Evolutionary conservation across 805 yeast species (phyloP).

Genomic region (Maudiozyma pseudohumilis): DNA sequence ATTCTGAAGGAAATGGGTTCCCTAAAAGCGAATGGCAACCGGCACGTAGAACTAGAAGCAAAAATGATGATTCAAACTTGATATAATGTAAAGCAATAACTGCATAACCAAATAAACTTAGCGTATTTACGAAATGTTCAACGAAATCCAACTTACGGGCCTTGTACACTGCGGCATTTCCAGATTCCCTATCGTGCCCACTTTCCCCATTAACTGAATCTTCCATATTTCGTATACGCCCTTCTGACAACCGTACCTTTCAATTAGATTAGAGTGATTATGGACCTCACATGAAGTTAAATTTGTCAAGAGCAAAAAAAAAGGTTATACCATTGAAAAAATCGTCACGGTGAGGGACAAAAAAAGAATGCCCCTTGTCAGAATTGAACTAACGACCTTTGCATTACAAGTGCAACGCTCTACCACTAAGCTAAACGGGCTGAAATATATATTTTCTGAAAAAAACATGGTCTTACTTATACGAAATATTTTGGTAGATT

Average conservation of each 20-base stretch:
- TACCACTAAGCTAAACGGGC: constrained; percentile 99
- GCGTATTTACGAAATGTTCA: constrained; percentile 12
- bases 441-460: no score
- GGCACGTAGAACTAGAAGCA: constrained; percentile 26
- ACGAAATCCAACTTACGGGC: constrained; percentile 21
- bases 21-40: constrained; percentile 32
- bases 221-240: no score
- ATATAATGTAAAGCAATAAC: constrained; percentile 19
- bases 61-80: constrained; percentile 21
- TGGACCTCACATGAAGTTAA: no score
- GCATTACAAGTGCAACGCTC: constrained; percentile 99
- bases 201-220: no score
- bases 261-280: no score
- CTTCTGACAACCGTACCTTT: no score
- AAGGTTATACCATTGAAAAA: no score
- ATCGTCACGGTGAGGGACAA: no score
- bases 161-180: constrained; percentile 11
- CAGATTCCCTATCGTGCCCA: no score
- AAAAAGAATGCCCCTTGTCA: constrained; percentile 61
- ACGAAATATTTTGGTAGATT: no score
- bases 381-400: constrained; percentile 93
- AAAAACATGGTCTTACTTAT: no score
- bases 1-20: constrained; percentile 33
- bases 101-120: constrained; percentile 17
- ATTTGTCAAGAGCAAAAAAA: no score